Evolutionary conservation across 2,329 filamentous ascomycete species (phyloP), one percentile per base, ranked within the genome.

Genomic region (Blastomyces percursus): DNA sequence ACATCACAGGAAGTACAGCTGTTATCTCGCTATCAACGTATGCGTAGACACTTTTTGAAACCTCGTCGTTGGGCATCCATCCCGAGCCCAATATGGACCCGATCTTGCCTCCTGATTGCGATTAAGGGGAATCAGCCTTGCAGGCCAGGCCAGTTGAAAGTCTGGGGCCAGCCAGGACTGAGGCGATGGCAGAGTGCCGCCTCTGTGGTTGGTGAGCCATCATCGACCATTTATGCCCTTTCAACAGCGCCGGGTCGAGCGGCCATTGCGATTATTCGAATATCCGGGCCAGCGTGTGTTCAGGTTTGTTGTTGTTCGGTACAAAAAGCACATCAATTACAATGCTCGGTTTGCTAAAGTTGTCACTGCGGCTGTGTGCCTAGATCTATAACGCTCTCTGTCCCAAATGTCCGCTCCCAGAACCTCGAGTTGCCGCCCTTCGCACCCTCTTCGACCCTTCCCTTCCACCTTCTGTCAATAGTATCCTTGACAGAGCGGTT

Each of bases 181-280:
- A 59, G 7, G 19, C 42, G 57, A 19, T 42, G 57, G 44, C 30
- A 35, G 42, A 59, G 27, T 21, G 48, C 42, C 24, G n/a, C 56
- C 51, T 64, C 66, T 61, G 60, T 54, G 59, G 62, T 63, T 66
- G 62, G 56, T 62, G 64, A 60, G 55, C 48, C 19, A 35, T 6
- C 58, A 14, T 72, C 74, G 3, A 97, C 93, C 1, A 96, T 99
- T 61, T 97, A 96, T 74, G 94, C 94, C 0, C 78, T 97, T 0
- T 96, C 93, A 0, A 95, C 92, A 0, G 91, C 90, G 0, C 80
- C 88, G 12, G 94, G 93, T 1, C 86, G 86, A 71, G 91, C 91
- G 52, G 94, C 91, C 1, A 96, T 99, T 72, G 93, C 93, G 1
- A 86, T 97, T 44, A 86, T 97, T 60, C 85, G 94, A 16, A 81